These are phyloP conservation scores for Eucalyptus cloeziana DNA, from an alignment of 345 rosid genomes.

Conservation along the genomic window DNA sequence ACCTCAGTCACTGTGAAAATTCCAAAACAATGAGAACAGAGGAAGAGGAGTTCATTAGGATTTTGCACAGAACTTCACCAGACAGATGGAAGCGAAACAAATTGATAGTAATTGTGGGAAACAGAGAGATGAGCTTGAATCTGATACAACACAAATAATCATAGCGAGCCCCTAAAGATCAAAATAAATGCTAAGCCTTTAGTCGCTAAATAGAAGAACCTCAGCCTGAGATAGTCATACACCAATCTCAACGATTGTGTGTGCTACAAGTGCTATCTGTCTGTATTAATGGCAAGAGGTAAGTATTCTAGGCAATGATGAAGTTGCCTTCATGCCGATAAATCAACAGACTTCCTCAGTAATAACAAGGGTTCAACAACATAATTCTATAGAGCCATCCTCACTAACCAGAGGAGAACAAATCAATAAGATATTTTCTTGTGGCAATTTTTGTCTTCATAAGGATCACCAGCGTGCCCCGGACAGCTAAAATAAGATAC, in stretches of 20 bases:
- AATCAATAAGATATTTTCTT: not conserved
- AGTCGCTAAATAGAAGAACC: not conserved
- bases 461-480: not conserved
- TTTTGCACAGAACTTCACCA: not conserved
- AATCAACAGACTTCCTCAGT: not conserved
- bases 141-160: not conserved
- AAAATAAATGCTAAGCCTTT: not conserved
- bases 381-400: not conserved
- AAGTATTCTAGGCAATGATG: not conserved
- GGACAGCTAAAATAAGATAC: not conserved
- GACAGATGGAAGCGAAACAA: not conserved
- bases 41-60: not conserved
- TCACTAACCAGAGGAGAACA: not conserved
- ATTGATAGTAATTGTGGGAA: not conserved
- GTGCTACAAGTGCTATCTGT: not conserved
- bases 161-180: not conserved
- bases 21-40: not conserved
- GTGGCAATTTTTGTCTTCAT: not conserved
- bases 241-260: not conserved
- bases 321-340: not conserved
- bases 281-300: not conserved
- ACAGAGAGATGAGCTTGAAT: not conserved
- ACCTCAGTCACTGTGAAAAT: conserved; percentile 76
- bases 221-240: not conserved
- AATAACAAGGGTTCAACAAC: not conserved